Conservation (phyloP, 495 filamentous ascomycete genomes). For the Penicillium longicatenatum region DNA sequence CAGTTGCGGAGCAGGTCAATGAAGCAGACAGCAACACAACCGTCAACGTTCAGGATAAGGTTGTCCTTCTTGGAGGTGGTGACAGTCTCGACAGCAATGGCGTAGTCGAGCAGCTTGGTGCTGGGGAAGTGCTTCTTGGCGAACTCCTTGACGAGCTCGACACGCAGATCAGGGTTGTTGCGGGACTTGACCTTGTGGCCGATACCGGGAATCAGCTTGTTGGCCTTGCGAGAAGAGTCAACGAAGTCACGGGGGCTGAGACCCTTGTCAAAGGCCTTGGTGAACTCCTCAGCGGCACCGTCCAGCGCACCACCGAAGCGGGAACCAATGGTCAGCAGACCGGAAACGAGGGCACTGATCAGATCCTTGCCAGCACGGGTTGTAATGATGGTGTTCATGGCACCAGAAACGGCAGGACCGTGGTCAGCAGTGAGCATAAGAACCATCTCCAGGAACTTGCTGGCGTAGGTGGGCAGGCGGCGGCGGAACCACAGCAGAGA, state of each 20-base stretch:
- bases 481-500: slow-evolving; percentile 99
- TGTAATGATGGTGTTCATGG: slow-evolving; percentile 99
- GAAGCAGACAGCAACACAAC: slow-evolving; percentile 97
- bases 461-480: slow-evolving; percentile 91
- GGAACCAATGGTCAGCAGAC: slow-evolving; percentile 97
- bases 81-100: slow-evolving; percentile 95
- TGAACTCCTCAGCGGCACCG: slow-evolving; percentile 97
- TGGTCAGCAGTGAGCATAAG: slow-evolving; percentile 99
- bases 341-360: slow-evolving; percentile 89
- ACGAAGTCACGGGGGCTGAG: slow-evolving; percentile 98
- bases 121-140: slow-evolving; percentile 95
- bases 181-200: slow-evolving; percentile 99
- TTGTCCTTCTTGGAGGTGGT: slow-evolving; percentile 99
- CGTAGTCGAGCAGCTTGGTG: slow-evolving; percentile 97
- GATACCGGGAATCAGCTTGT: slow-evolving; percentile 99
- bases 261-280: slow-evolving; percentile 96
- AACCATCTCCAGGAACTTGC: slow-evolving; percentile 99
- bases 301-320: slow-evolving; percentile 98
- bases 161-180: slow-evolving; percentile 99
- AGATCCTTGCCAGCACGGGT: slow-evolving; percentile 98
- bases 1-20: slow-evolving; percentile 97
- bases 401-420: slow-evolving; percentile 97
- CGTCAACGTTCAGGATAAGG: slow-evolving; percentile 98
- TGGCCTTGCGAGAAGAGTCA: slow-evolving; percentile 97
- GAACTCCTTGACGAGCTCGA: slow-evolving; percentile 98